phyloP scores from a whole-genome alignment of 1,284 basidiomycete species.

The Cutaneotrichosporon spelunceum region DNA sequence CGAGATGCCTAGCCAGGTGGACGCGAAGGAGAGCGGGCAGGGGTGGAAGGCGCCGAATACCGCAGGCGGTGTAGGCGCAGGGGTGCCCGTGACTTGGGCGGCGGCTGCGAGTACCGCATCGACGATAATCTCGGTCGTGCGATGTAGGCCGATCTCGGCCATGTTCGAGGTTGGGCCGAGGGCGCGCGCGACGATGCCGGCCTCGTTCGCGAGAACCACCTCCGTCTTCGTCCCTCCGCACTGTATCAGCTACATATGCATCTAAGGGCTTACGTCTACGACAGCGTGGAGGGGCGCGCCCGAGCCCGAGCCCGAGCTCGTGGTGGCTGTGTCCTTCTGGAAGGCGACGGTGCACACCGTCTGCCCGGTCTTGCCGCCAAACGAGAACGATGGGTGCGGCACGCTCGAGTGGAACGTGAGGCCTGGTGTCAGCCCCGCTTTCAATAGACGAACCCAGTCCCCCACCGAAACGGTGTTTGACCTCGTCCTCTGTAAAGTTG shows the following conservation, averaged over 20 bases:
- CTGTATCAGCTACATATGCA: slow-evolving; percentile 19
- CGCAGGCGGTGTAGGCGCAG: not conserved
- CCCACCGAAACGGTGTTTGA: slow-evolving; percentile 41
- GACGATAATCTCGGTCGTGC: slow-evolving; percentile 29
- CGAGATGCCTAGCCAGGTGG: slow-evolving; percentile 40
- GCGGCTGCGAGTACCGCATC: slow-evolving; percentile 27
- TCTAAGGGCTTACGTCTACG: slow-evolving; percentile 31
- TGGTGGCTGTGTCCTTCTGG: slow-evolving; percentile 28
- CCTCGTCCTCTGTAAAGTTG: slow-evolving; percentile 52
- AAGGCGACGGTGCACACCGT: slow-evolving; percentile 51
- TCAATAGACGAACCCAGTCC: slow-evolving; percentile 33
- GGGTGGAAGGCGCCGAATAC: not conserved
- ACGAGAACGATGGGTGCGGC: slow-evolving; percentile 48
- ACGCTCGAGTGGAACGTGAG: slow-evolving; percentile 38
- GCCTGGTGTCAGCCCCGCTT: not conserved
- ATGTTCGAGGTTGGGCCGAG: slow-evolving; percentile 37
- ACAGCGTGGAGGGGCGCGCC: slow-evolving; percentile 25
- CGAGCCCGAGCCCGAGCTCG: not conserved
- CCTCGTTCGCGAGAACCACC: slow-evolving; percentile 26
- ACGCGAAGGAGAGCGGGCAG: slow-evolving; percentile 22
- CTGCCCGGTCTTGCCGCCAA: slow-evolving; percentile 48
- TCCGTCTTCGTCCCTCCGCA: slow-evolving; percentile 41
- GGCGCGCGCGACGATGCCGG: slow-evolving; percentile 24
- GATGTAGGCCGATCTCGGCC: slow-evolving; percentile 36
- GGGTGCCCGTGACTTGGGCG: not conserved